Conservation (phyloP, 2,329 filamentous ascomycete species). For the Delphinella strobiligena region DNA sequence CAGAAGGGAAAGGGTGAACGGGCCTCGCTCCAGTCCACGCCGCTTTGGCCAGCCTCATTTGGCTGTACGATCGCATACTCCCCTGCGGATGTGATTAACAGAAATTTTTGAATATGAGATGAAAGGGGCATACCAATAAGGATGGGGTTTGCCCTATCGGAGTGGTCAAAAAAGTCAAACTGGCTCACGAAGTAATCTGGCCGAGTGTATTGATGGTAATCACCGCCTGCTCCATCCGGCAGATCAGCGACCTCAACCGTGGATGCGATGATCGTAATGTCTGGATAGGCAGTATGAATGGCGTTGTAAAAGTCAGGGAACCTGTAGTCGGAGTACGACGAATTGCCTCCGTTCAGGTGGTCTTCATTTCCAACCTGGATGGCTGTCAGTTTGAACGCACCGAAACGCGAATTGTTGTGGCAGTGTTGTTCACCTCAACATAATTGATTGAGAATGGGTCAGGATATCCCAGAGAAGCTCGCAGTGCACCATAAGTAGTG, state of each 20-base stretch:
- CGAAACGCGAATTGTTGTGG: not conserved
- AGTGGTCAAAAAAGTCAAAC: slow-evolving; percentile 30
- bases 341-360: slow-evolving; percentile 37
- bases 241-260: slow-evolving; percentile 19
- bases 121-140: slow-evolving; percentile 18
- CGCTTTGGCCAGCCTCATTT: slow-evolving; percentile 35
- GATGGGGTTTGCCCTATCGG: slow-evolving; percentile 22
- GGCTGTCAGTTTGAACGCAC: not conserved
- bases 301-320: slow-evolving; percentile 49
- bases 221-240: slow-evolving; percentile 13
- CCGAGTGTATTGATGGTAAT: slow-evolving; percentile 22
- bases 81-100: slow-evolving; percentile 13
- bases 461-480: slow-evolving; percentile 48
- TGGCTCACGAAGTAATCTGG: slow-evolving; percentile 15
- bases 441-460: slow-evolving; percentile 49
- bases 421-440: slow-evolving; percentile 34
- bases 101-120: not conserved
- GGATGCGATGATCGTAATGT: slow-evolving; percentile 45
- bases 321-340: slow-evolving; percentile 32
- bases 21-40: slow-evolving; percentile 21
- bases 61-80: slow-evolving; percentile 40
- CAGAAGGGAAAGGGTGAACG: slow-evolving; percentile 12
- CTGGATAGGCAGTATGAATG: slow-evolving; percentile 43
- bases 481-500: slow-evolving; percentile 45
- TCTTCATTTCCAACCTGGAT: slow-evolving; percentile 54